Evolutionary conservation across 805 yeast genomes (phyloP), one percentile per base, ranked within the genome.

Genomic region (Kazachstania martiniae): DNA sequence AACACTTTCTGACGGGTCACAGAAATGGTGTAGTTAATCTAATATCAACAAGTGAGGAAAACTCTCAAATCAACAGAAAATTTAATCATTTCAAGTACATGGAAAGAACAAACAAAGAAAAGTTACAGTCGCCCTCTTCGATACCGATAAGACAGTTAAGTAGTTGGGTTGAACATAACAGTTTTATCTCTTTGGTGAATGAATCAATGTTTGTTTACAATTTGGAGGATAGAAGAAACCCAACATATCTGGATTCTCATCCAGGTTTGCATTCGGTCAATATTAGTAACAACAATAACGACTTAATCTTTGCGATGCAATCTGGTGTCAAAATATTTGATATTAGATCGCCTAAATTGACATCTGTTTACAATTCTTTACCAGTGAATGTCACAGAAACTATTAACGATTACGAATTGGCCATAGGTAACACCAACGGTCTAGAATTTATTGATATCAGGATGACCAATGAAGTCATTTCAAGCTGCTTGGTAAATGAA

Each of bases 191-290:
- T 0, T 51, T 75, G 5, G 82, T 79, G 50, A 74, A 74, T 36
- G 77, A 79, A 38, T 72, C 77, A 36, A 42, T 87, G 10, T 86
- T 82, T 49, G 56, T 78, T 31, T 86, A 95, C 89, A 86, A 86
- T 43, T 51, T 68, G 37, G 54, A 76, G 9, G 64, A 66, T 41
- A 61, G 78, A 48, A 45, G 37, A 19, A 25, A 36, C 2, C 59
- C 59, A 6, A 33, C 43, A 15, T 52, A 39, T 28, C 26, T 53
- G 21, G 43, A 52, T 30, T 34, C 41, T 28, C 43, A 46, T 33
- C 37, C 40, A 2, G 50, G 49, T 2, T 27, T 53, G 12, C 51
- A 47, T 25, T 42, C 47, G 2, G 29, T 51, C 22, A 42, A 48
- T 12, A 25, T 33, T 13, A 43, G 43, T 15, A 35, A 41, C 12